phyloP scores from a whole-genome alignment of 345 rosid genomes.

The Populus tremula region DNA sequence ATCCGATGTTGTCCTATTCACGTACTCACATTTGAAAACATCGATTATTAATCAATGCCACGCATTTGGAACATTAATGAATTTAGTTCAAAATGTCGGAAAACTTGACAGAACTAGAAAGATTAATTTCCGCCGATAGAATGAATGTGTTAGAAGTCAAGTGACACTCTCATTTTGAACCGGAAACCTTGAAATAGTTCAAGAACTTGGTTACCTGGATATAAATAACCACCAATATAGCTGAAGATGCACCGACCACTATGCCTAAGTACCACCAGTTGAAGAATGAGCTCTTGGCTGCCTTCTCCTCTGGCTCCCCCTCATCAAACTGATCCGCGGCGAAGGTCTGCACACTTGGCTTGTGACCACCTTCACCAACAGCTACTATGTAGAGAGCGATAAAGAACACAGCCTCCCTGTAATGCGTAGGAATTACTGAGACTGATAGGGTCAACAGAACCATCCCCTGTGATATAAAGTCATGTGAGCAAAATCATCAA shows the following conservation, averaged over 20 bases:
- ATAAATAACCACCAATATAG: conserved; percentile 60
- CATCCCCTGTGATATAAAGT: conserved; percentile 63
- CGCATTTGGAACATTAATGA: background rate
- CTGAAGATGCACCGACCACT: conserved; percentile 52
- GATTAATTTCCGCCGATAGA: background rate
- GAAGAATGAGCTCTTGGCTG: conserved; percentile 83
- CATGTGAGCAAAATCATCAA: background rate
- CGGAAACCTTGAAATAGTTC: background rate
- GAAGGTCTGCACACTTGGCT: conserved; percentile 89
- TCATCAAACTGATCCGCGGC: conserved; percentile 96
- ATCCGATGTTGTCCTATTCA: conserved; percentile 67
- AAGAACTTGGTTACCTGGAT: conserved; percentile 46
- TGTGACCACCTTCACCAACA: conserved; percentile 90
- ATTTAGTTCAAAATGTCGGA: background rate
- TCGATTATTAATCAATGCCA: background rate
- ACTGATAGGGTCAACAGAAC: conserved; percentile 60
- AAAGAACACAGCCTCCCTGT: conserved; percentile 57
- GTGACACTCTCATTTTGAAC: background rate
- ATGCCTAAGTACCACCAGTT: conserved; percentile 84
- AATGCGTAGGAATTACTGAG: conserved; percentile 36
- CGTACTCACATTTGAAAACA: background rate
- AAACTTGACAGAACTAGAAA: no score
- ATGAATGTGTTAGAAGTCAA: background rate
- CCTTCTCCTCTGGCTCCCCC: conserved; percentile 49
- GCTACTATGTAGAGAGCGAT: conserved; percentile 65